These are phyloP conservation scores for Mycena galericulata DNA, from an alignment of 768 basidiomycete genomes.

Conservation along the genomic window DNA sequence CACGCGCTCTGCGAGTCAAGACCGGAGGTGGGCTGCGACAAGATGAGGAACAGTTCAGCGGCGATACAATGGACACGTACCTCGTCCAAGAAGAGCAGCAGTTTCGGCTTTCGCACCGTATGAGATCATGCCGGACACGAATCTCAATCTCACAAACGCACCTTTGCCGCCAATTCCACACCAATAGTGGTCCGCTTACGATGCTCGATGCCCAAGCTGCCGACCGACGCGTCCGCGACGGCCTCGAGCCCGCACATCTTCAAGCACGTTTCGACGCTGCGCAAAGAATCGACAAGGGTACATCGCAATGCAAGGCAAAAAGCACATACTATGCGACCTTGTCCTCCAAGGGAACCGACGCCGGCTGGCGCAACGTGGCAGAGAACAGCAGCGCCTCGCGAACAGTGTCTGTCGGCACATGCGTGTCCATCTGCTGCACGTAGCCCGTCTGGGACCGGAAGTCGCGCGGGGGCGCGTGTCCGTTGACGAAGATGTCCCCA, in stretches of 20 bases:
- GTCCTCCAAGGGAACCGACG: conserved; percentile 58
- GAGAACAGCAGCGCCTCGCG: conserved; percentile 86
- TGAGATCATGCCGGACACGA: not conserved
- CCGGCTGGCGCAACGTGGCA: conserved; percentile 82
- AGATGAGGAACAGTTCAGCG: conserved; percentile 15
- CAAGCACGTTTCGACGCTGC: conserved; percentile 61
- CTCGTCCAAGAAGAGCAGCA: conserved; percentile 37
- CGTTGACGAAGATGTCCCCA: conserved; percentile 68
- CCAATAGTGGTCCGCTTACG: conserved; percentile 84
- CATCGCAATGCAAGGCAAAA: not conserved
- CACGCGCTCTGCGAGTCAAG: conserved; percentile 90
- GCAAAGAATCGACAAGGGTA: conserved; percentile 52
- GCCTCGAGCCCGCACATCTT: conserved; percentile 75
- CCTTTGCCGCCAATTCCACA: conserved; percentile 45
- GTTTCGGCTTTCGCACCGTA: conserved; percentile 4
- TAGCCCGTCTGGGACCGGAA: conserved; percentile 84
- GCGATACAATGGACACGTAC: not conserved
- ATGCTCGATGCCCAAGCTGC: conserved; percentile 75
- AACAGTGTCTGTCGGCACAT: conserved; percentile 80
- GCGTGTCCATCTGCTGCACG: conserved; percentile 89
- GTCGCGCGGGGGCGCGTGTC: conserved; percentile 61
- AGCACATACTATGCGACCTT: conserved; percentile 79
- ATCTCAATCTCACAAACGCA: conserved; percentile 15
- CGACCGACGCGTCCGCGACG: conserved; percentile 76
- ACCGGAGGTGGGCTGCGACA: conserved; percentile 80